Base-by-base conservation (phyloP, 306 rosid genomes). In the Inga leiocalycina region DNA sequence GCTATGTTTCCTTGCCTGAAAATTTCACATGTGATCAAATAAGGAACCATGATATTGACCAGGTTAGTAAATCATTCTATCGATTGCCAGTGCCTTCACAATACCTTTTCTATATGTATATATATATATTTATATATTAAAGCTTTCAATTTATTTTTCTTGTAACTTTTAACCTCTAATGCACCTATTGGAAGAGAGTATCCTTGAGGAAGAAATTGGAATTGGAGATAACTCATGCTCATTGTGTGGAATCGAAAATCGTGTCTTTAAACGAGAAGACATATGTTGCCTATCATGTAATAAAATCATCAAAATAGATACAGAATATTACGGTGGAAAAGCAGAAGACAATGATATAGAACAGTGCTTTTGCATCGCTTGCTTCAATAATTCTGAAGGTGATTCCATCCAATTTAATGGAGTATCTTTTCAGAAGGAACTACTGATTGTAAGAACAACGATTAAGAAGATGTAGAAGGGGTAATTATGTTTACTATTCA, bases 221-320 rank as follows among this genome's bases (percentile, higher is more conserved):
- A 48, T 3, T 16, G 79, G 68, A 71, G 88, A 74, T 45, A 74
- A 80, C 69, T 43, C 77, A 43, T 93, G 97, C 83, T 85, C 84
- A 51, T 76, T 91, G 57, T 93, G 97, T 84, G 77, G 35, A 77
- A 30, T 19, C 75, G 74, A 76, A 14, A 79, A 70, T 45, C 90
- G 88, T 13, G 45, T 44, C 7, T 87, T 87, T 66, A 62, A 86
- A 30, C 86, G 89, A 13, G 73, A 66, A 9, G 86, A 89, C 1
- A 45, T 90, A 22, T 77, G 78, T 73, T 93, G 96, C 82, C 56
- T 83, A 66, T 48, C 78, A 67, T 93, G 96, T 39, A 35, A 54
- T 71, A 52, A 1, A 5, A 61, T 64, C 66, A 85, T 93, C 81
- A 89, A 71, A 87, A 76, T 77, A 17, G 68, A 75, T 11, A 41